These are phyloP conservation scores for Phellinidium pouzarii DNA, from an alignment of 1,284 basidiomycete genomes.

Conservation along the genomic window DNA sequence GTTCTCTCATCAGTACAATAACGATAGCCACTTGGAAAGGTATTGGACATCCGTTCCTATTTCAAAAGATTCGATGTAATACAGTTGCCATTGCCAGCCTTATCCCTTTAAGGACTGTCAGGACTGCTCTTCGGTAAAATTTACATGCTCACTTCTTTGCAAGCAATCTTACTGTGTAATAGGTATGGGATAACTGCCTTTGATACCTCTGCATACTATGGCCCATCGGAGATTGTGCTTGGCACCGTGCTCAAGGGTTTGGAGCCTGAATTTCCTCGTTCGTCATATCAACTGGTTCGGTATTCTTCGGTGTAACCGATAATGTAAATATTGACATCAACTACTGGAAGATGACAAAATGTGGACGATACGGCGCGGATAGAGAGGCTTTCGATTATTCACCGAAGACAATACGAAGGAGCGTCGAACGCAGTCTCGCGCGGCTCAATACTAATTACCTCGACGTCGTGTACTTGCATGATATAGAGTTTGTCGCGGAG, in stretches of 20 bases:
- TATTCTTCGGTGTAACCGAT: background rate
- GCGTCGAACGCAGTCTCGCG: constrained; percentile 65
- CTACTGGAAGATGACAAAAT: constrained; percentile 79
- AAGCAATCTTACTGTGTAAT: constrained; percentile 19
- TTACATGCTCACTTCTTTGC: background rate
- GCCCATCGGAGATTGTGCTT: constrained; percentile 83
- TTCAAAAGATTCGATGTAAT: constrained; percentile 27
- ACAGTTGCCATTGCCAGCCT: constrained; percentile 41
- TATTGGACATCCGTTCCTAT: background rate
- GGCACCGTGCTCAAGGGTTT: constrained; percentile 69
- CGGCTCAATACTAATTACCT: constrained; percentile 79
- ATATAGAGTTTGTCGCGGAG: constrained; percentile 82
- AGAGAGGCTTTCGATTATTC: constrained; percentile 73
- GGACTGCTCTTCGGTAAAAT: constrained; percentile 70
- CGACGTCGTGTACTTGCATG: constrained; percentile 87
- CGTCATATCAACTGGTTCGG: constrained; percentile 72
- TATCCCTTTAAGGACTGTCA: constrained; percentile 63
- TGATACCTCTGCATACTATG: constrained; percentile 88
- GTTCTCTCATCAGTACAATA: constrained; percentile 71
- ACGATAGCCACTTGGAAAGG: constrained; percentile 31
- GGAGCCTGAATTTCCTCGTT: constrained; percentile 67
- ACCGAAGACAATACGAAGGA: constrained; percentile 60
- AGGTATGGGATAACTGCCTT: constrained; percentile 89
- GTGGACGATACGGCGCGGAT: constrained; percentile 74
- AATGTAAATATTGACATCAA: background rate